Evolutionary conservation across 441 rosid species (phyloP).

Genomic region (Codiaeum variegatum): DNA sequence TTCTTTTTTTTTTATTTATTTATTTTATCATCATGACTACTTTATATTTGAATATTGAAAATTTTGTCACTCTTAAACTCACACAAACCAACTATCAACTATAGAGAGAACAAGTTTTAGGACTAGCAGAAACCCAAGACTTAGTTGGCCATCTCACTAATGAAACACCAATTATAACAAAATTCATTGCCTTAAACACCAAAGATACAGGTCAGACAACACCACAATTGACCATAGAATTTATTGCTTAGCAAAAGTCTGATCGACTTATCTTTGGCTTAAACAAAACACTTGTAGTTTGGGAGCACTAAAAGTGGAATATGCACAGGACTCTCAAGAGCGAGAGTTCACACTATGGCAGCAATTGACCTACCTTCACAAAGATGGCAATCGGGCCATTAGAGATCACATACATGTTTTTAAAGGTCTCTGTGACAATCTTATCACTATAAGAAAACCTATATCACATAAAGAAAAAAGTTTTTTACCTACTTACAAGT

Average conservation of each 20-base stretch:
- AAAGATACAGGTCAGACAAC: neutral
- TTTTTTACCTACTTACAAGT: constrained; percentile 11
- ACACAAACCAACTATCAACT: neutral
- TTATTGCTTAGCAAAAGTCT: neutral
- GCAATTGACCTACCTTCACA: neutral
- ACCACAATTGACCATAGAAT: neutral
- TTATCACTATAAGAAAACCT: constrained; percentile 6
- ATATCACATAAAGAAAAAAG: constrained; percentile 15
- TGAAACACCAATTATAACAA: neutral
- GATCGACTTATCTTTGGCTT: too few species aligned
- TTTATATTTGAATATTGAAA: neutral
- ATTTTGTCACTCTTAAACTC: neutral
- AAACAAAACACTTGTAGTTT: too few species aligned
- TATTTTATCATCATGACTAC: neutral
- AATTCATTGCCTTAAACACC: neutral
- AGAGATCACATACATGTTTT: neutral
- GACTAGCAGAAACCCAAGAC: neutral
- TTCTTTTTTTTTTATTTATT: too few species aligned
- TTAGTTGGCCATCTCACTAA: neutral
- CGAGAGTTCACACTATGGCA: constrained; percentile 7
- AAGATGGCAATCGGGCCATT: constrained; percentile 10
- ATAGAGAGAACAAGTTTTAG: neutral
- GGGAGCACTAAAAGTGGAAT: neutral
- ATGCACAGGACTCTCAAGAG: constrained; percentile 11
- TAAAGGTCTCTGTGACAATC: constrained; percentile 13